These are phyloP conservation scores for Hypericum perforatum DNA, from an alignment of 345 rosid genomes.

Conservation along the genomic window DNA sequence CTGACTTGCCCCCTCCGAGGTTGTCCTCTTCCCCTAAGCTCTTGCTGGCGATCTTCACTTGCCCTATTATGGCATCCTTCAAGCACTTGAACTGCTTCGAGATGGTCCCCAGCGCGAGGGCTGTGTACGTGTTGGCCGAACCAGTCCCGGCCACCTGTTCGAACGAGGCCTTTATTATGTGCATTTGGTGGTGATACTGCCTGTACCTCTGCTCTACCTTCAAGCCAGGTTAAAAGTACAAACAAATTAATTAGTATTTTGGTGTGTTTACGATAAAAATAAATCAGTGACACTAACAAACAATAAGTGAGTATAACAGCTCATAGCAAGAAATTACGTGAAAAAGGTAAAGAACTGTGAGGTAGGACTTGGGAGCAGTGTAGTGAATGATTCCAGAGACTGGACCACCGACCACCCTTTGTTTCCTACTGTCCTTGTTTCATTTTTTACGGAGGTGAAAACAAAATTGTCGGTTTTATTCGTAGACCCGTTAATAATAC, in stretches of 20 bases:
- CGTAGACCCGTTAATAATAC: too few species aligned
- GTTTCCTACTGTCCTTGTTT: background rate
- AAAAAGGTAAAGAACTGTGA: too few species aligned
- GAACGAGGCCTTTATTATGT: conserved; percentile 39
- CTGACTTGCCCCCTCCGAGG: conserved; percentile 27
- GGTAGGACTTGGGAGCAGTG: too few species aligned
- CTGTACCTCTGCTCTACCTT: conserved; percentile 66
- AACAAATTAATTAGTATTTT: background rate
- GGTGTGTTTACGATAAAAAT: background rate
- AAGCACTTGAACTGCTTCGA: conserved; percentile 66
- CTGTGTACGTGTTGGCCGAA: conserved; percentile 55
- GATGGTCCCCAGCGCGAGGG: conserved; percentile 56
- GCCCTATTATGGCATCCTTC: conserved; percentile 49
- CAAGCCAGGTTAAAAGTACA: background rate
- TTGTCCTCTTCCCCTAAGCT: conserved; percentile 53
- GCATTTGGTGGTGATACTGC: conserved; percentile 68
- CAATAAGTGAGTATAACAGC: background rate
- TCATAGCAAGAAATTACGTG: too few species aligned
- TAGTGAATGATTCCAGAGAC: too few species aligned
- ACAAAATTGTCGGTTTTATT: background rate
- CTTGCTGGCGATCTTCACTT: conserved; percentile 46
- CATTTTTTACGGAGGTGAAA: background rate
- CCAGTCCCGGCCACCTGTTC: conserved; percentile 59
- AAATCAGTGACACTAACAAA: background rate
- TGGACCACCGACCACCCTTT: too few species aligned